Percentiles rank a stretch among this genome's conserved stretches.
phyloP scores from a whole-genome alignment of 371 early-diverging fungal species.

The Parasitella parasitica region DNA sequence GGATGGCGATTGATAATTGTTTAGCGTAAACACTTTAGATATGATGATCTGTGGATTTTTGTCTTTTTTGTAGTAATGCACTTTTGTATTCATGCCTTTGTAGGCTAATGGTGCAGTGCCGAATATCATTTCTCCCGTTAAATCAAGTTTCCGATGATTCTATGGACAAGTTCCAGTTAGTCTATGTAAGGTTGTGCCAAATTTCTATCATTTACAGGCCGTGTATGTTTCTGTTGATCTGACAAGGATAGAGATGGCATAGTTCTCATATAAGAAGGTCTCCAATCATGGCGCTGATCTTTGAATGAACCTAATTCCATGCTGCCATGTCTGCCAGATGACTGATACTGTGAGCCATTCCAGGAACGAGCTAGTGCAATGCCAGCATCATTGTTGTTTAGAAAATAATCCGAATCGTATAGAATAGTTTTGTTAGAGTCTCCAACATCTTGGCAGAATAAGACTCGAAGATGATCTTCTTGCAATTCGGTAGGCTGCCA shows the following conservation, averaged over 20 bases:
- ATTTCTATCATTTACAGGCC: conserved; percentile 14
- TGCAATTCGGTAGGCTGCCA: conserved; percentile 32
- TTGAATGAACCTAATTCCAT: conserved; percentile 27
- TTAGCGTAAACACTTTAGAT: conserved; percentile 62
- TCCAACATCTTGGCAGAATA: conserved; percentile 46
- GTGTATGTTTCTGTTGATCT: conserved; percentile 19
- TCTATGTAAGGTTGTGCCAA: too few relatives aligned
- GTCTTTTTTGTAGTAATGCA: conserved; percentile 55
- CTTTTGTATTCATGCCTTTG: conserved; percentile 69
- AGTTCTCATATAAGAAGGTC: conserved; percentile 34
- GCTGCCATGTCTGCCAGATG: conserved; percentile 4
- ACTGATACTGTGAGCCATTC: conserved; percentile 24
- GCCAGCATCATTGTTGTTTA: conserved; percentile 3
- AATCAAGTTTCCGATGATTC: conserved; percentile 45
- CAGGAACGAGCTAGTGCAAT: conserved; percentile 36
- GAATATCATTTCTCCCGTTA: conserved; percentile 66
- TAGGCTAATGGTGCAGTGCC: conserved; percentile 67
- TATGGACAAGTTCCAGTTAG: too few relatives aligned
- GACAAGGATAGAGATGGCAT: conserved; percentile 27
- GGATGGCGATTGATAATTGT: conserved; percentile 2
- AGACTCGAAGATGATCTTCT: conserved; percentile 36
- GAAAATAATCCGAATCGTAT: conserved; percentile 38
- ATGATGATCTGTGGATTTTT: conserved; percentile 60
- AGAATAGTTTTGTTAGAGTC: conserved; percentile 44
- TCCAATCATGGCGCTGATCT: conserved; percentile 31